phyloP scores from a whole-genome alignment of 306 rosid species.

The Ceratonia siliqua region DNA sequence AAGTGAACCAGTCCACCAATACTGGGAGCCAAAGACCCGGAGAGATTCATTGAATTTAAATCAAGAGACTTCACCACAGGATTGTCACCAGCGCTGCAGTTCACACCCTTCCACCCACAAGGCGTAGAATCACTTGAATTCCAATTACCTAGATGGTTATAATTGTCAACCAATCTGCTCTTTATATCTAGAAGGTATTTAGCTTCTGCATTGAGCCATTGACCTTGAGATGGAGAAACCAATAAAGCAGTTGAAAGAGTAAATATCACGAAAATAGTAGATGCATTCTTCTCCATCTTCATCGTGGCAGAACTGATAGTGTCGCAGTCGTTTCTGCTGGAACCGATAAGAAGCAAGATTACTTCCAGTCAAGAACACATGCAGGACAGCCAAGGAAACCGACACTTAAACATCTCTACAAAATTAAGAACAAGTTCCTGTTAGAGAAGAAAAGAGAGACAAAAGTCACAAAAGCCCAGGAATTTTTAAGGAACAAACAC shows the following conservation, averaged over 20 bases:
- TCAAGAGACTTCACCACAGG: constrained; percentile 56
- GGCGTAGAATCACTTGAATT: constrained; percentile 61
- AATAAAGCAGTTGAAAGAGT: constrained; percentile 36
- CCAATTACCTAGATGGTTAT: constrained; percentile 52
- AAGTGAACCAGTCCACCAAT: constrained; percentile 60
- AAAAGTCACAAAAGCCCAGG: not conserved
- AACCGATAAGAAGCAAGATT: too few relatives aligned
- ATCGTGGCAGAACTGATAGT: too few relatives aligned
- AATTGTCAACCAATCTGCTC: constrained; percentile 37
- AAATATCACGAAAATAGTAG: constrained; percentile 18
- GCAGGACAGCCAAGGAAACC: not conserved
- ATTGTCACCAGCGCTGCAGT: constrained; percentile 48
- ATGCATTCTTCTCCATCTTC: constrained; percentile 11
- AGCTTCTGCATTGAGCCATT: constrained; percentile 72
- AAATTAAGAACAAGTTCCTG: constrained; percentile 18
- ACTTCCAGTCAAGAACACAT: not conserved
- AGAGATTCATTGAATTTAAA: constrained; percentile 57
- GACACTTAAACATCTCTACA: not conserved
- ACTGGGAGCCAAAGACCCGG: constrained; percentile 53
- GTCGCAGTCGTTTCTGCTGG: too few relatives aligned
- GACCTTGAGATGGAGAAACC: constrained; percentile 52
- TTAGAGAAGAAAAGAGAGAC: not conserved
- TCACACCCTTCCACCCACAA: constrained; percentile 66
- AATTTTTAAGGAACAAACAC: not conserved
- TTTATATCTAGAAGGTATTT: constrained; percentile 58